phyloP scores from a whole-genome alignment of 176 grass and related monocot genomes.

The Avena eriantha region DNA sequence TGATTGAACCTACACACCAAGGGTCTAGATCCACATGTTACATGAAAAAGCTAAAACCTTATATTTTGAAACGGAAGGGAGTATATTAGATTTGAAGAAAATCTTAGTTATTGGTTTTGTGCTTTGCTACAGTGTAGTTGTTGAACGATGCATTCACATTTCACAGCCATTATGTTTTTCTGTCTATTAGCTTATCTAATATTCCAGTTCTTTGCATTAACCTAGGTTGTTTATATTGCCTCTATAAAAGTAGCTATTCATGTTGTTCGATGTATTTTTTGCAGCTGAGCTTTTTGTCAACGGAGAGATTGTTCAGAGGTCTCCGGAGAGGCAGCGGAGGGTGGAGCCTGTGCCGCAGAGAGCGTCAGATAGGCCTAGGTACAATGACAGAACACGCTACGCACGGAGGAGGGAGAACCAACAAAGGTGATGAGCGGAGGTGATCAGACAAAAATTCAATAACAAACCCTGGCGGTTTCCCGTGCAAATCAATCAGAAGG shows the following conservation, averaged over 20 bases:
- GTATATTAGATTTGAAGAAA: not conserved
- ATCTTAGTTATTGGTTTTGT: slow-evolving; percentile 30
- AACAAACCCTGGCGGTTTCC: slow-evolving; percentile 3
- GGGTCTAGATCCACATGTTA: too few species aligned
- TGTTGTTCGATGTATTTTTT: not conserved
- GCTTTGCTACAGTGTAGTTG: not conserved
- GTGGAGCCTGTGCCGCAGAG: slow-evolving; percentile 89
- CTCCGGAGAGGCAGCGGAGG: slow-evolving; percentile 88
- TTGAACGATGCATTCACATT: not conserved
- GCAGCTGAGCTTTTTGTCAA: slow-evolving; percentile 93
- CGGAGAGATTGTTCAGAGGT: slow-evolving; percentile 86
- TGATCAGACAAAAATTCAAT: slow-evolving; percentile 9
- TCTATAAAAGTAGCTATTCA: not conserved
- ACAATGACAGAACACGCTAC: slow-evolving; percentile 86
- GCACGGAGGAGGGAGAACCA: slow-evolving; percentile 79
- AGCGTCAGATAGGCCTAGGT: slow-evolving; percentile 72
- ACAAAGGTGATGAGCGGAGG: slow-evolving; percentile 35
- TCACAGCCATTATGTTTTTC: not conserved
- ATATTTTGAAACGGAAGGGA: too few species aligned
- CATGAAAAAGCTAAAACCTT: too few species aligned
- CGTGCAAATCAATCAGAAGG: not conserved
- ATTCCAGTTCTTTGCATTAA: not conserved
- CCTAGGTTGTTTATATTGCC: not conserved
- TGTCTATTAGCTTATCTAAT: not conserved
- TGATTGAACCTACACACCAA: not conserved